phyloP scores from a whole-genome alignment of 257 asterid species.

The Plectranthus barbatus region DNA sequence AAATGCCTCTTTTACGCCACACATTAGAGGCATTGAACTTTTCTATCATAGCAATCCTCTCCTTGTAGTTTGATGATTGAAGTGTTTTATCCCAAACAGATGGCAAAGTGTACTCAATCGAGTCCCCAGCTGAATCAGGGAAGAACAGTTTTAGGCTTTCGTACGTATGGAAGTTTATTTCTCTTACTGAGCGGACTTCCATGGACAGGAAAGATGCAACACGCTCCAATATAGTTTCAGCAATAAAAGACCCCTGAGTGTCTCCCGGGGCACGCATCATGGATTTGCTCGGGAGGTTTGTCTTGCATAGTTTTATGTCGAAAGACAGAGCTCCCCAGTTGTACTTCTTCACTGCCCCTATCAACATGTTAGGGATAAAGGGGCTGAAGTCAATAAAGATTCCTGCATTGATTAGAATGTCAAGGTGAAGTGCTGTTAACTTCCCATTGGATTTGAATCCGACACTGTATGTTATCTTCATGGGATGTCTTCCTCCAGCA shows the following conservation, averaged over 20 bases:
- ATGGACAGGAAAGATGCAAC: conserved; percentile 6
- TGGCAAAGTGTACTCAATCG: conserved; percentile 9
- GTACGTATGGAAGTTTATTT: background rate
- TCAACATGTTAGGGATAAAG: background rate
- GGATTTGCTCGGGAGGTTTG: conserved; percentile 3
- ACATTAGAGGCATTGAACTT: background rate
- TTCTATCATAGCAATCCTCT: background rate
- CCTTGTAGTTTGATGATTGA: background rate
- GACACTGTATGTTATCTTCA: conserved; percentile 14
- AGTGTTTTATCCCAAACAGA: conserved; percentile 8
- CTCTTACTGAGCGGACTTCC: background rate
- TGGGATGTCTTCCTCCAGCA: conserved; percentile 18
- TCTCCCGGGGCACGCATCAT: conserved; percentile 19
- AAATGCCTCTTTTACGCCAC: conserved; percentile 14
- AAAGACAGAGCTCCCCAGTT: conserved; percentile 19
- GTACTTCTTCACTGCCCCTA: background rate
- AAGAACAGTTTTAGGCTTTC: conserved; percentile 12
- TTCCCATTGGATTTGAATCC: conserved; percentile 19
- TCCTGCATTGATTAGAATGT: conserved; percentile 6
- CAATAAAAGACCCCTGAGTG: background rate
- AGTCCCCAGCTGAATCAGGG: conserved; percentile 1
- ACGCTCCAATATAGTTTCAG: conserved; percentile 5
- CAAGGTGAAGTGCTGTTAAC: conserved; percentile 7
- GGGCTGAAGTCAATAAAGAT: conserved; percentile 1
- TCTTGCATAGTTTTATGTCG: conserved; percentile 12